A percentile compares a stretch with the other conserved stretches of the same genome.
Conservation (phyloP, 2,329 filamentous ascomycete genomes). For the Xylariaceae sp. region DNA sequence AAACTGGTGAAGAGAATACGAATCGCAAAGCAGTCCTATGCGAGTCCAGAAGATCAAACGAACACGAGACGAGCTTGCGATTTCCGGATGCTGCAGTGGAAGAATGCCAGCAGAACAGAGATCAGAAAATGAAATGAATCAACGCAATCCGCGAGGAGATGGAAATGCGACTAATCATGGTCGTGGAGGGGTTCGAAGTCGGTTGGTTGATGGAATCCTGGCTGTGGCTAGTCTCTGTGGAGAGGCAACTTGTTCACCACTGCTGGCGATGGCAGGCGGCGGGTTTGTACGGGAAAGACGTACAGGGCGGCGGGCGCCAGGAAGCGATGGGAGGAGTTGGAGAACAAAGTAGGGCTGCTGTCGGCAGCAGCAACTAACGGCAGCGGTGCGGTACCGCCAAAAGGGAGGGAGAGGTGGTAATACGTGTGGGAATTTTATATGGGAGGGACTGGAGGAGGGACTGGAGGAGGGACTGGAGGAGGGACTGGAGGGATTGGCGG, state of each 20-base stretch:
- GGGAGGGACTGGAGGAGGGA: slow-evolving; percentile 16
- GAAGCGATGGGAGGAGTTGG: slow-evolving; percentile 14
- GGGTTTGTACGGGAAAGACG: slow-evolving; percentile 15
- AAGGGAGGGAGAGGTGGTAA: no score
- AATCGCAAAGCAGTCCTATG: slow-evolving; percentile 16
- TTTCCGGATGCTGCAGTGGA: slow-evolving; percentile 21
- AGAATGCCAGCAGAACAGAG: slow-evolving; percentile 31
- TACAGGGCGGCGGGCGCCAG: slow-evolving; percentile 21
- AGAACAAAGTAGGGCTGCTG: slow-evolving; percentile 26
- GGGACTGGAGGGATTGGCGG: slow-evolving; percentile 14
- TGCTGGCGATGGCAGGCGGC: slow-evolving; percentile 15
- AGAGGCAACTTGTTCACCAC: slow-evolving; percentile 9
- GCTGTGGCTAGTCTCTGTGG: slow-evolving; percentile 19
- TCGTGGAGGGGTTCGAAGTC: slow-evolving; percentile 41
- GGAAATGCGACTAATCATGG: slow-evolving; percentile 53
- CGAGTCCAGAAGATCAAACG: slow-evolving; percentile 16
- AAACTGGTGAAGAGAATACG: slow-evolving; percentile 12
- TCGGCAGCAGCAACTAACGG: slow-evolving; percentile 23
- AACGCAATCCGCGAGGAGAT: slow-evolving; percentile 49
- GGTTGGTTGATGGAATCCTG: slow-evolving; percentile 27
- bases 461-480: slow-evolving; percentile 11
- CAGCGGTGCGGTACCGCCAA: slow-evolving; percentile 11
- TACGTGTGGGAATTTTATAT: no score
- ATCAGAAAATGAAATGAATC: slow-evolving; percentile 54
- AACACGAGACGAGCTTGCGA: slow-evolving; percentile 19